Percentiles rank a stretch among this genome's conserved stretches.
Evolutionary conservation across 805 yeast species (phyloP).

Genomic region (Ogataea pini): DNA sequence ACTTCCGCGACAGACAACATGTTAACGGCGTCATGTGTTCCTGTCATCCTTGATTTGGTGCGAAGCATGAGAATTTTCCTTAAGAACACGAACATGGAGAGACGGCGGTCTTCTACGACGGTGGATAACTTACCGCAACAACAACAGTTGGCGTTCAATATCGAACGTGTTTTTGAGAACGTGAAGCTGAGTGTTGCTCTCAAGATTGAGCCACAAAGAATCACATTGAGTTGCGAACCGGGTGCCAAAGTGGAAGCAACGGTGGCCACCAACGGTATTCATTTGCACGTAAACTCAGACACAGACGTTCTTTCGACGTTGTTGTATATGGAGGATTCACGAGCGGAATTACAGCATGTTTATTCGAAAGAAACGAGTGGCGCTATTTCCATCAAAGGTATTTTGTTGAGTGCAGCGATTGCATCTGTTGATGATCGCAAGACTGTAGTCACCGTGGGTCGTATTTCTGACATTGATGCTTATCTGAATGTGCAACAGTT

Average conservation of each 20-base stretch:
- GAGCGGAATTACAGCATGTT: slow-evolving; percentile 81
- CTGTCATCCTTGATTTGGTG: slow-evolving; percentile 64
- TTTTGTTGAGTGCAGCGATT: slow-evolving; percentile 51
- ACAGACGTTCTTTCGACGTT: slow-evolving; percentile 42
- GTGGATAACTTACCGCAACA: slow-evolving; percentile 4
- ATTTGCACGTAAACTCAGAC: slow-evolving; percentile 55
- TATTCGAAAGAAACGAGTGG: slow-evolving; percentile 91
- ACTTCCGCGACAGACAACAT: slow-evolving; percentile 74
- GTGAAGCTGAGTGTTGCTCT: slow-evolving; percentile 65
- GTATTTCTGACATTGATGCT: slow-evolving; percentile 55
- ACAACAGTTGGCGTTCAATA: slow-evolving; percentile 30
- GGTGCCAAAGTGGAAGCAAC: slow-evolving; percentile 89
- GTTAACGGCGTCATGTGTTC: slow-evolving; percentile 73
- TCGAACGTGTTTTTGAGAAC: slow-evolving; percentile 50
- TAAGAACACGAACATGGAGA: slow-evolving; percentile 24
- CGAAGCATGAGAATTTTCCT: slow-evolving; percentile 51
- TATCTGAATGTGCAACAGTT: slow-evolving; percentile 79
- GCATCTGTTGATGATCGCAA: slow-evolving; percentile 41
- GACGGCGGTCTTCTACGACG: slow-evolving; percentile 8
- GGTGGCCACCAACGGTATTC: slow-evolving; percentile 70
- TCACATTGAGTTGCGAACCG: slow-evolving; percentile 88
- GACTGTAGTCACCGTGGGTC: slow-evolving; percentile 48
- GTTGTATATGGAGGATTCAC: slow-evolving; percentile 52
- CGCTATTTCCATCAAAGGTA: slow-evolving; percentile 49
- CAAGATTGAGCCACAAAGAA: slow-evolving; percentile 67